A percentile compares a stretch with the other conserved stretches of the same genome.
These are phyloP conservation scores for Trichophyton mentagrophytes DNA, from an alignment of 2,329 filamentous ascomycete genomes.

Conservation along the genomic window DNA sequence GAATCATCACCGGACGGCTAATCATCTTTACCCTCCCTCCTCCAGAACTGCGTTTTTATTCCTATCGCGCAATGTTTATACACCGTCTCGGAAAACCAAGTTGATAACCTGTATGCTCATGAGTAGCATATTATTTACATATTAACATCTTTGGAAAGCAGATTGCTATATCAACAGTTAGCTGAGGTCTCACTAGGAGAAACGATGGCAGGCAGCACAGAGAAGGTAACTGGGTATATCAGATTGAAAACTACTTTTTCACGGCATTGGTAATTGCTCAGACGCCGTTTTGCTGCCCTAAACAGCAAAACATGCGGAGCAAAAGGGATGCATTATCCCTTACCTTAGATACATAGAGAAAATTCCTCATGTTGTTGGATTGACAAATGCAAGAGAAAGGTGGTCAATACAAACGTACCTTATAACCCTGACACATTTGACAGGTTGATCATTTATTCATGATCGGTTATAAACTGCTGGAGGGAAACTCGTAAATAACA, in stretches of 20 bases:
- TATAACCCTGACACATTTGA: neutral
- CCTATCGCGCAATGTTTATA: neutral
- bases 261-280: conserved; percentile 28
- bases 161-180: neutral
- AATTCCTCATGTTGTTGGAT: neutral
- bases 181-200: neutral
- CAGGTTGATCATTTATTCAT: no score
- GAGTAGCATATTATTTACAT: no score
- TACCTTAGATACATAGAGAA: neutral
- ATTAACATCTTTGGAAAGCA: neutral
- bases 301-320: conserved; percentile 14
- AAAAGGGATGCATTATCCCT: conserved; percentile 2
- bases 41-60: no score
- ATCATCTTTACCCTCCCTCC: neutral
- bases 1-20: conserved; percentile 27
- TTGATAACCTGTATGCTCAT: neutral
- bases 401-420: neutral
- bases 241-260: conserved; percentile 35
- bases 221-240: conserved; percentile 12
- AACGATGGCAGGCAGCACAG: neutral
- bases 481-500: no score
- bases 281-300: conserved; percentile 18
- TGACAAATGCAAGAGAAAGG: neutral
- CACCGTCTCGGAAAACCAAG: no score
- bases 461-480: no score